Evolutionary conservation across 495 filamentous ascomycete genomes (phyloP), one percentile per base, ranked within the genome.

Genomic region (Penicillium verhagenii): DNA sequence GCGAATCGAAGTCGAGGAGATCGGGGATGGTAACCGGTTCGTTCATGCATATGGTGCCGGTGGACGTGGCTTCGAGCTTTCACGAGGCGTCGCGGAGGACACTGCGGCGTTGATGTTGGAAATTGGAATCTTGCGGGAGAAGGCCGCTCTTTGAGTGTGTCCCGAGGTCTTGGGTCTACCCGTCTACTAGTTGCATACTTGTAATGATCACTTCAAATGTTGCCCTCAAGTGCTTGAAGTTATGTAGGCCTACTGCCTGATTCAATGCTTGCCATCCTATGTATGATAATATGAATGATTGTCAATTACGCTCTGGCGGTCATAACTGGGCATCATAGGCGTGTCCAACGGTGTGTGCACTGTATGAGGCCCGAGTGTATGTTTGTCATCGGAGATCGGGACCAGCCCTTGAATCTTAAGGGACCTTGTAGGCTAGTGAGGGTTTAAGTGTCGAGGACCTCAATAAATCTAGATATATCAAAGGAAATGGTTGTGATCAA

Each of bases 21-120:
- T 73, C 5, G 53, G 38, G 6, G 59, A 56, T 14, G 65, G 54
- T 1, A 57, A 58, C 20, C 47, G 33, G 8, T 65, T 86, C 16
- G 76, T 87, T 37, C 84, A 87, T 73, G 84, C 81, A 6, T 87
- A 86, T 64, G 84, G 84, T 13, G 69, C 82, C 50, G 84, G 83
- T 13, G 84, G 84, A 6, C 69, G 84, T 31, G 84, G 84, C 0
- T 86, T 77, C 52, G 73, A 76, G 58, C 40, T 76, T 23, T 77
- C 73, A 24, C 61, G 67, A 56, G 73, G 73, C 3, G 67, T 78
- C 24, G 73, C 73, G 4, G 73, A 73, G 52, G 72, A 75, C 58
- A 64, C 71, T 14, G 50, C 64, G 2, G 48, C 37, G 2, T 49
- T 73, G 61, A 71, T 76, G 66, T 26, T 59, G 23, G 61, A 63